Evolutionary conservation across 164 flowering plant genomes (phyloP).

Genomic region (Tetracentron sinense): DNA sequence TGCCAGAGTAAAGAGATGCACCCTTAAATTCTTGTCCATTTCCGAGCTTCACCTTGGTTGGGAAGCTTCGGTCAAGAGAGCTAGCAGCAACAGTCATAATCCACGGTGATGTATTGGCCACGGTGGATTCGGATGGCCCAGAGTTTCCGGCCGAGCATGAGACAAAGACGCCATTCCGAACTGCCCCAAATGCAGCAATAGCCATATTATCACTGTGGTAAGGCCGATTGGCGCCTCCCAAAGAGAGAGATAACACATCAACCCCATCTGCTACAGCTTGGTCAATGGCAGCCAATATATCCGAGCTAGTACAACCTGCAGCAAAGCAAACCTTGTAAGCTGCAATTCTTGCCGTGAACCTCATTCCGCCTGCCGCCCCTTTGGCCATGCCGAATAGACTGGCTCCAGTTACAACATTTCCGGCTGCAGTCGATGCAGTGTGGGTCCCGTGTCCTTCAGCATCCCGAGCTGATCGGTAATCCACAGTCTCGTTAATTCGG

Average conservation of each 20-base stretch:
- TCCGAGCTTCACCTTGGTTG: slow-evolving; percentile 51
- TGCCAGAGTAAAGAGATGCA: slow-evolving; percentile 50
- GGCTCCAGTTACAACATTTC: slow-evolving; percentile 42
- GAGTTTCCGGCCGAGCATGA: slow-evolving; percentile 65
- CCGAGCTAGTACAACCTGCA: slow-evolving; percentile 49
- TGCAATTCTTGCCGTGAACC: slow-evolving; percentile 54
- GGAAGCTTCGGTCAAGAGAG: slow-evolving; percentile 56
- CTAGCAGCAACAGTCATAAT: slow-evolving; percentile 73
- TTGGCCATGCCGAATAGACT: slow-evolving; percentile 54
- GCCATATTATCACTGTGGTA: slow-evolving; percentile 53
- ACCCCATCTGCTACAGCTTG: slow-evolving; percentile 69
- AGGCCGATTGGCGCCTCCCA: slow-evolving; percentile 46
- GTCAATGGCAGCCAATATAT: slow-evolving; percentile 67
- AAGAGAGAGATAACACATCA: slow-evolving; percentile 65
- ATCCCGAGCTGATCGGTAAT: slow-evolving; percentile 55
- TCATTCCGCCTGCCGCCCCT: slow-evolving; percentile 68
- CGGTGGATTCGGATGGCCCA: slow-evolving; percentile 46
- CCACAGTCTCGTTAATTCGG: slow-evolving; percentile 38
- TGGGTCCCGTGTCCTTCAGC: slow-evolving; percentile 77
- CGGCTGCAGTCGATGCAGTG: slow-evolving; percentile 78
- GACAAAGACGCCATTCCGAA: slow-evolving; percentile 48
- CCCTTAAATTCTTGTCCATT: slow-evolving; percentile 47
- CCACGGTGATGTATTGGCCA: slow-evolving; percentile 70
- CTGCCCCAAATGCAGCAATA: slow-evolving; percentile 52
- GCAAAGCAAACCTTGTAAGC: slow-evolving; percentile 66